Evolutionary conservation across 192 early-diverging fungal genomes (phyloP).

Genomic region (Coemansia biformis): DNA sequence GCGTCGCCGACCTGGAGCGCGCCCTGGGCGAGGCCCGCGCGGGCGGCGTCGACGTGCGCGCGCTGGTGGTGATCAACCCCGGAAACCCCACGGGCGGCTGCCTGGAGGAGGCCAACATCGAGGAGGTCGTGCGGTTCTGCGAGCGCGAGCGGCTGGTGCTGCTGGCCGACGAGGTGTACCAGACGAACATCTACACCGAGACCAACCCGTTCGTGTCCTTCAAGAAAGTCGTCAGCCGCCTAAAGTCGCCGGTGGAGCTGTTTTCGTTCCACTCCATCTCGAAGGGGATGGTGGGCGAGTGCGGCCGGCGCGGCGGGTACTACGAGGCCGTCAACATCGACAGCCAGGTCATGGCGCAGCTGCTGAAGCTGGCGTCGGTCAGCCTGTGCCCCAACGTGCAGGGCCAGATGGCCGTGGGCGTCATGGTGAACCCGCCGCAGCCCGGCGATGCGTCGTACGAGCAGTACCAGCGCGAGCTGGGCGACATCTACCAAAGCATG

Average conservation of each 20-base stretch:
- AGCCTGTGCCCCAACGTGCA: slow-evolving; percentile 90
- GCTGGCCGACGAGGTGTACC: slow-evolving; percentile 97
- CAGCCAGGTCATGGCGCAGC: slow-evolving; percentile 65
- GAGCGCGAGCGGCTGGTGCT: slow-evolving; percentile 74
- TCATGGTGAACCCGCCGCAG: slow-evolving; percentile 88
- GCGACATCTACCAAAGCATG: slow-evolving; percentile 74
- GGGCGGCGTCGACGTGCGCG: slow-evolving; percentile 81
- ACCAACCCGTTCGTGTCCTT: slow-evolving; percentile 90
- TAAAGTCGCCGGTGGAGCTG: slow-evolving; percentile 76
- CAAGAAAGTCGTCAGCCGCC: slow-evolving; percentile 84
- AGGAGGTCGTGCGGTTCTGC: slow-evolving; percentile 86
- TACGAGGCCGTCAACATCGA: slow-evolving; percentile 90
- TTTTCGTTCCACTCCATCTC: slow-evolving; percentile 95
- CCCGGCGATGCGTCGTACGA: slow-evolving; percentile 72
- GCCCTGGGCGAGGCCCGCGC: slow-evolving; percentile 60
- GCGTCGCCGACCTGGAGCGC: slow-evolving; percentile 58
- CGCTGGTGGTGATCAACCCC: slow-evolving; percentile 95
- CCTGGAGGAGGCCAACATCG: slow-evolving; percentile 76
- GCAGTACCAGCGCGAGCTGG: slow-evolving; percentile 67
- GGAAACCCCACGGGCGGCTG: slow-evolving; percentile 98
- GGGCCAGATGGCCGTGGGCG: slow-evolving; percentile 91
- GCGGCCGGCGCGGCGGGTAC: slow-evolving; percentile 95
- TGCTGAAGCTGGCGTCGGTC: slow-evolving; percentile 93
- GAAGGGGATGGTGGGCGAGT: slow-evolving; percentile 98
- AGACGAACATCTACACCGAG: slow-evolving; percentile 85